phyloP scores from a whole-genome alignment of 257 asterid species.

The Nicotiana benthamiana region DNA sequence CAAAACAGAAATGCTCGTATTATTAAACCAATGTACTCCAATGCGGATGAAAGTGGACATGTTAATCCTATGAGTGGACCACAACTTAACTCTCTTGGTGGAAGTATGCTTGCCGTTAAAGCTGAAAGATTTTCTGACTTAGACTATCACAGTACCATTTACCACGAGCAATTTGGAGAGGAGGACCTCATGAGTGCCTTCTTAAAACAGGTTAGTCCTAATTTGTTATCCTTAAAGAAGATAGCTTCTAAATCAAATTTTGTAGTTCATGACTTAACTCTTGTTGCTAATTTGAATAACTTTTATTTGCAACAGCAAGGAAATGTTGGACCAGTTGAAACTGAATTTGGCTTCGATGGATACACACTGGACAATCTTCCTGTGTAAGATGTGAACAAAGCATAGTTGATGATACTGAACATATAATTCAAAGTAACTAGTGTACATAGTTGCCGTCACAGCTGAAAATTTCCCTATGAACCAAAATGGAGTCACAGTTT shows the following conservation, averaged over 20 bases:
- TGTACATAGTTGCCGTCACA: constrained; percentile 37
- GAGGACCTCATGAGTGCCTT: constrained; percentile 69
- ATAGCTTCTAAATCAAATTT: background rate
- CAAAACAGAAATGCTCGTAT: constrained; percentile 19
- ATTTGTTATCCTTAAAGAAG: background rate
- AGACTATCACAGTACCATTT: constrained; percentile 34
- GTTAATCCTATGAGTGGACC: constrained; percentile 19
- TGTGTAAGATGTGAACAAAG: constrained; percentile 24
- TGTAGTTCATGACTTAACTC: background rate
- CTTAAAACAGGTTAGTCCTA: constrained; percentile 54
- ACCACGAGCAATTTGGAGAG: constrained; percentile 47
- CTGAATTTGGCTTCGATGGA: constrained; percentile 62
- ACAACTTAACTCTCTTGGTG: constrained; percentile 23
- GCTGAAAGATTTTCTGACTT: constrained; percentile 39
- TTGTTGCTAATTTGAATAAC: background rate
- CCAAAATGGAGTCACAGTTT: background rate
- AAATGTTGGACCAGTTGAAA: constrained; percentile 45
- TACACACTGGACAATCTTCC: constrained; percentile 64
- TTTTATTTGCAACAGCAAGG: constrained; percentile 39
- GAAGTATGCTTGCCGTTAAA: constrained; percentile 35
- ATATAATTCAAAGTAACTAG: constrained; percentile 10
- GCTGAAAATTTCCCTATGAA: constrained; percentile 17
- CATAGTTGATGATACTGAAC: background rate
- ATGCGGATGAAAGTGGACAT: constrained; percentile 20
- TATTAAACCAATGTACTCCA: constrained; percentile 20